These are phyloP conservation scores for Penicillium sp. DNA, from an alignment of 2,329 filamentous ascomycete genomes.

Conservation along the genomic window DNA sequence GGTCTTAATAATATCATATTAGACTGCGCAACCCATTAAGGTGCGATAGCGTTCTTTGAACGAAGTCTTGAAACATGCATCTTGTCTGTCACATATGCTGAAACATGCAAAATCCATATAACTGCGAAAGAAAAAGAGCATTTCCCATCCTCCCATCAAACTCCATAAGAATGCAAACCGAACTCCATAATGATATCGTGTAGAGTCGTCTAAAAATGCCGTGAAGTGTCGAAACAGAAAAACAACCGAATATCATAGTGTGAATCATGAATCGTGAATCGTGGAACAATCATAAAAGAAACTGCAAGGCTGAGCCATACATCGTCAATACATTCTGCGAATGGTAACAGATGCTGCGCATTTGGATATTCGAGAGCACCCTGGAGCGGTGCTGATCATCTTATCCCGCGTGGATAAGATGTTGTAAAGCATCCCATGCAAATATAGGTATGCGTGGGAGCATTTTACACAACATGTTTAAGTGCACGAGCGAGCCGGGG, in stretches of 20 bases:
- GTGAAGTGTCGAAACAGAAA: slow-evolving; percentile 17
- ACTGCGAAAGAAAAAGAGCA: slow-evolving; percentile 3
- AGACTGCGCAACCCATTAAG: slow-evolving; percentile 6
- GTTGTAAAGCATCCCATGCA: background rate
- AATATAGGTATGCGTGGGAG: background rate
- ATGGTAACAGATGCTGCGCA: slow-evolving; percentile 14
- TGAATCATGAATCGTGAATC: slow-evolving; percentile 8
- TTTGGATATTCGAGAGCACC: slow-evolving; percentile 1
- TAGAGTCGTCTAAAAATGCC: slow-evolving; percentile 7
- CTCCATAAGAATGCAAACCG: slow-evolving; percentile 10
- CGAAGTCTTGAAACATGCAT: slow-evolving; percentile 21
- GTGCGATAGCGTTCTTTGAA: slow-evolving; percentile 4
- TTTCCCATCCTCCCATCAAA: slow-evolving; percentile 1
- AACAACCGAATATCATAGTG: slow-evolving; percentile 9
- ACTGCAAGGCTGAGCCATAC: slow-evolving; percentile 14
- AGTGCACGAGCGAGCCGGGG: slow-evolving; percentile 36
- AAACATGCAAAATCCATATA: slow-evolving; percentile 9
- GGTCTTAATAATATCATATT: slow-evolving; percentile 13
- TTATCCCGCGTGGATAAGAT: background rate
- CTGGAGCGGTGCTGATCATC: background rate
- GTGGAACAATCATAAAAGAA: slow-evolving; percentile 4
- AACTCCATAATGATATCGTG: slow-evolving; percentile 13
- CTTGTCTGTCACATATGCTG: slow-evolving; percentile 24
- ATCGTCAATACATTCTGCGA: slow-evolving; percentile 19
- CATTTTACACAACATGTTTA: slow-evolving; percentile 10